Evolutionary conservation across 2,329 filamentous ascomycete genomes (phyloP), one percentile per base, ranked within the genome.

Genomic region (Didymella pomorum): DNA sequence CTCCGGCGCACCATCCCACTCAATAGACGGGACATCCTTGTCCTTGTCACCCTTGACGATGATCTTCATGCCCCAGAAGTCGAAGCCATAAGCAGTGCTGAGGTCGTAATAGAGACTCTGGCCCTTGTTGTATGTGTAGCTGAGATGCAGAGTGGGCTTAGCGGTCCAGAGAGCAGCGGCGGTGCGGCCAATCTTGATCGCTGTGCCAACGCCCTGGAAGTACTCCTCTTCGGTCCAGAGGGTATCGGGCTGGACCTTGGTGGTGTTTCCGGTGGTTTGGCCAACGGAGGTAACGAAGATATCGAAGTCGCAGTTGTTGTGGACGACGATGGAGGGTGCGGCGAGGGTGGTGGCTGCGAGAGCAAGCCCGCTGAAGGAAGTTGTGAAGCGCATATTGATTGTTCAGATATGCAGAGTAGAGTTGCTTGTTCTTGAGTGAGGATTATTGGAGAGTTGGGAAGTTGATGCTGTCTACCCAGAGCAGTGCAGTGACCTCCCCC

Each of bases 251-350:
- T 39, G 11, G 5, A 72, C 35, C 6, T 50, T 43, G 31, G 35
- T 48, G n/a, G 52, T 61, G 39, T 51, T 29, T 35, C 51, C 39
- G 37, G 33, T 29, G 4, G 37, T 58, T 45, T 26, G 6, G 49
- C 49, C 51, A n/a, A 72, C 66, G 6, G 62, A 62, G 14, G 67
- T 66, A 14, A 70, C 52, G 46, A 58, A 74, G 42, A 72, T 56
- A 44, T 65, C 39, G 52, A 59, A 63, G 55, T 54, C 25, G 53
- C 71, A 73, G 42, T 71, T 63, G 64, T 74, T 74, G 54, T 62
- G 61, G 39, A 74, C 52, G 16, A 52, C 47, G 46, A 67, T 50
- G 9, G 52, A 49, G 33, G 60, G 62, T 26, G 65, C 61, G 28
- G 64, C 48, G 35, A 67, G 39, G 8, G 58, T 59, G 52, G 52